These are phyloP conservation scores for Gilbertella persicaria DNA, from an alignment of 371 early-diverging fungal species.

Conservation along the genomic window DNA sequence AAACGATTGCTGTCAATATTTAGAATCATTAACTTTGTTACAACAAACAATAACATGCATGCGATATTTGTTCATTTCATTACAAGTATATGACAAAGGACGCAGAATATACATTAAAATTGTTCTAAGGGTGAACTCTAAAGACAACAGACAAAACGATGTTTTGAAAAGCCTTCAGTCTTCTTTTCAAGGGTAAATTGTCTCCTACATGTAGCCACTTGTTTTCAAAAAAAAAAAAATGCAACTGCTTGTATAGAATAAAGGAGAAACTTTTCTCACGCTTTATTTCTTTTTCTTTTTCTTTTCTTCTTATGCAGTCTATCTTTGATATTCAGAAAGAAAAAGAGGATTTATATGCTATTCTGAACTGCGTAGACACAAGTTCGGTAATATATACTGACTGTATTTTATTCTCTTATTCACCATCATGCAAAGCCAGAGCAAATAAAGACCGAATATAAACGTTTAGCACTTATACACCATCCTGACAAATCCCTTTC, in stretches of 20 bases:
- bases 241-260: too few species aligned
- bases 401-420: background rate
- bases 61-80: too few species aligned
- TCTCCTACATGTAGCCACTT: too few species aligned
- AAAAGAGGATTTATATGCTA: slow-evolving; percentile 20
- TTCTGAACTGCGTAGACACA: slow-evolving; percentile 23
- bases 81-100: too few species aligned
- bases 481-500: slow-evolving; percentile 29
- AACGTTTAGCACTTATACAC: slow-evolving; percentile 22
- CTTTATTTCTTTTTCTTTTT: slow-evolving; percentile 2
- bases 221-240: slow-evolving; percentile 3
- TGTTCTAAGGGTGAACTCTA: too few species aligned
- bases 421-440: slow-evolving; percentile 9
- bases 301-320: slow-evolving; percentile 17
- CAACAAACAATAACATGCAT: too few species aligned
- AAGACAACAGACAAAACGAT: too few species aligned
- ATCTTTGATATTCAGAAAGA: slow-evolving; percentile 16
- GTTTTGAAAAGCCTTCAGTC: too few species aligned
- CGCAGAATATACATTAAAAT: too few species aligned
- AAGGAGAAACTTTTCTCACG: slow-evolving; percentile 11
- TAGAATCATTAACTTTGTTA: too few species aligned
- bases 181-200: too few species aligned
- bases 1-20: too few species aligned
- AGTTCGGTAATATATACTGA: slow-evolving; percentile 15
- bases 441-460: slow-evolving; percentile 34